Evolutionary conservation across 2,329 filamentous ascomycete genomes (phyloP).

Genomic region (Nectriaceae sp.): DNA sequence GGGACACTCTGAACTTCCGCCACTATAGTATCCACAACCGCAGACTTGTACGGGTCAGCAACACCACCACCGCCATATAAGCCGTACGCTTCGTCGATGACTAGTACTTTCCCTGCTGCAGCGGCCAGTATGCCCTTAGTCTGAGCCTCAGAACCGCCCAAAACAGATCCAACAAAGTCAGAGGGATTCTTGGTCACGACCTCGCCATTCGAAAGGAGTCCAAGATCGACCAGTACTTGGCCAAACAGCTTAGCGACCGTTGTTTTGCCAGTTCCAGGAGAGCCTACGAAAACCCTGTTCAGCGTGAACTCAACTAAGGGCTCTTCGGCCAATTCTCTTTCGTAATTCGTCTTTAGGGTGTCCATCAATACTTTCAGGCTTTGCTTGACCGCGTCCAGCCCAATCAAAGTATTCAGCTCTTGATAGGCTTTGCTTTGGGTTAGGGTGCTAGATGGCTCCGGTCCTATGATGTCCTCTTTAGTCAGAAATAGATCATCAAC

Average conservation of each 20-base stretch:
- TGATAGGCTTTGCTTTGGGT: slow-evolving; percentile 55
- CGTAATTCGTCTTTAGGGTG: slow-evolving; percentile 63
- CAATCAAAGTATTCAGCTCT: slow-evolving; percentile 59
- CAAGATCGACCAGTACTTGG: slow-evolving; percentile 66
- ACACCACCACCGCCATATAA: slow-evolving; percentile 46
- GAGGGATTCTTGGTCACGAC: slow-evolving; percentile 72
- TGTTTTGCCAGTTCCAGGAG: slow-evolving; percentile 76
- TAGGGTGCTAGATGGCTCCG: slow-evolving; percentile 59
- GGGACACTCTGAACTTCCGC: slow-evolving; percentile 70
- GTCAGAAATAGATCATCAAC: slow-evolving; percentile 62
- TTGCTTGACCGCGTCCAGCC: slow-evolving; percentile 63
- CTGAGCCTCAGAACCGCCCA: slow-evolving; percentile 69
- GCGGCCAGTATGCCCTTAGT: slow-evolving; percentile 72
- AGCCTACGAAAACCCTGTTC: slow-evolving; percentile 71
- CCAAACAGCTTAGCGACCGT: slow-evolving; percentile 75
- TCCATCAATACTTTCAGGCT: slow-evolving; percentile 61
- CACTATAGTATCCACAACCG: slow-evolving; percentile 74
- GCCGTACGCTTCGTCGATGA: slow-evolving; percentile 81
- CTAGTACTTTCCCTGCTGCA: slow-evolving; percentile 70
- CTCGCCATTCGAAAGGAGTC: slow-evolving; percentile 68
- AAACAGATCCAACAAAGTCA: slow-evolving; percentile 66
- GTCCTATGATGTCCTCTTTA: slow-evolving; percentile 71
- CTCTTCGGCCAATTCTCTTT: slow-evolving; percentile 64
- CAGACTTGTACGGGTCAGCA: slow-evolving; percentile 54
- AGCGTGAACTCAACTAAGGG: slow-evolving; percentile 60